Evolutionary conservation across 2,329 filamentous ascomycete genomes (phyloP).

Genomic region (Talaromyces pinophilus): DNA sequence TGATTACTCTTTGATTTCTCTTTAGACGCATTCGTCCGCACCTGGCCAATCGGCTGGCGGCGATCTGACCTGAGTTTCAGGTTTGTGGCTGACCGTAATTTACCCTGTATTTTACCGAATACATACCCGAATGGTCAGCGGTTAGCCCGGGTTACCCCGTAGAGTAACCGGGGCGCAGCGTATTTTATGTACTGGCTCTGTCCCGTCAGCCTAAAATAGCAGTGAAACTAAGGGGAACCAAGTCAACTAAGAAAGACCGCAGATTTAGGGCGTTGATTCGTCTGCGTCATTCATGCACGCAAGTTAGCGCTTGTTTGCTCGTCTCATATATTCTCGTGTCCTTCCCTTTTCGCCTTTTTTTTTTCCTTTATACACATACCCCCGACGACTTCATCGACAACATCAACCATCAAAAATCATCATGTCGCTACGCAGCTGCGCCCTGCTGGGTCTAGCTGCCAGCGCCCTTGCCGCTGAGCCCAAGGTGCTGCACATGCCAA

Average conservation of each 20-base stretch:
- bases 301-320: background rate
- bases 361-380: background rate
- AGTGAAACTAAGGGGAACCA: background rate
- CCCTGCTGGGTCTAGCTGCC: conserved; percentile 18
- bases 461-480: conserved; percentile 21
- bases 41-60: background rate
- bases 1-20: background rate
- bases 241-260: background rate
- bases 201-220: background rate
- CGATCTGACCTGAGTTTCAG: background rate
- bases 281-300: conserved; percentile 11
- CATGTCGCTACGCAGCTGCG: conserved; percentile 13
- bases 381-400: background rate
- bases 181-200: background rate
- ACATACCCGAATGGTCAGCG: background rate
- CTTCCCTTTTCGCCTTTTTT: background rate
- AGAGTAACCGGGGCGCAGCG: background rate
- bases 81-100: background rate
- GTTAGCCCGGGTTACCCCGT: background rate
- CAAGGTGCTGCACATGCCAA: conserved; percentile 20
- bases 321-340: conserved; percentile 5
- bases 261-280: conserved; percentile 5
- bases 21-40: background rate
- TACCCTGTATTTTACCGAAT: background rate
- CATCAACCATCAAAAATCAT: background rate